These are phyloP conservation scores for Triticum monococcum DNA, from an alignment of 176 grass and related monocot species.

Conservation along the genomic window DNA sequence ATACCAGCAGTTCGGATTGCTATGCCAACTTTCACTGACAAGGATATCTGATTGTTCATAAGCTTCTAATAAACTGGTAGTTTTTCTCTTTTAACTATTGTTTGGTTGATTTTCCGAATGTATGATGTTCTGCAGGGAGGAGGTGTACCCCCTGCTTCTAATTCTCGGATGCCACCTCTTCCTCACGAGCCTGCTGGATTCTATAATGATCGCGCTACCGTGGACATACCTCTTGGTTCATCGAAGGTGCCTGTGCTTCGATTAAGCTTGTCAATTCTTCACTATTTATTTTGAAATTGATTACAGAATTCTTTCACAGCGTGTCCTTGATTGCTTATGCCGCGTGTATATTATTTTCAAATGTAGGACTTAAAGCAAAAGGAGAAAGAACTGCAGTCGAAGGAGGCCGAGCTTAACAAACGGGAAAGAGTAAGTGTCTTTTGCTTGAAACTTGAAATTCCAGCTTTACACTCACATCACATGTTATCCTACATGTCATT, in stretches of 20 bases:
- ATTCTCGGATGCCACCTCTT: constrained; percentile 82
- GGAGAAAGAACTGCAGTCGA: constrained; percentile 86
- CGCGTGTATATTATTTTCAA: background rate
- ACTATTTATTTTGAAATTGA: background rate
- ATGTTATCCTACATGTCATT: background rate
- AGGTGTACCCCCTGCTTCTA: constrained; percentile 72
- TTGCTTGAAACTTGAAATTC: constrained; percentile 1
- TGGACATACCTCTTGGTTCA: constrained; percentile 87
- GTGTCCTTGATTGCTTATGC: constrained; percentile 10
- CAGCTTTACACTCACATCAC: background rate
- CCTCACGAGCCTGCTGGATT: constrained; percentile 91
- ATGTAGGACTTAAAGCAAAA: constrained; percentile 65
- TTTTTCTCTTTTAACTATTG: constrained; percentile 1
- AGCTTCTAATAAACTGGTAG: background rate
- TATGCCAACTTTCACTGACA: background rate
- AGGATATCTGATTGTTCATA: background rate
- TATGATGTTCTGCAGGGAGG: constrained; percentile 40
- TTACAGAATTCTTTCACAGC: constrained; percentile 18
- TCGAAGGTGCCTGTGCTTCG: constrained; percentile 42
- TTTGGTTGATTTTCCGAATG: constrained; percentile 2
- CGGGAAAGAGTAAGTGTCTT: constrained; percentile 69
- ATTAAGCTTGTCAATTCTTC: constrained; percentile 3
- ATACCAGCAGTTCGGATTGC: background rate
- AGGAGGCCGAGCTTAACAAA: constrained; percentile 88
- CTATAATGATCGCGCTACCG: constrained; percentile 74